A percentile compares a stretch with the other conserved stretches of the same genome.
phyloP scores from a whole-genome alignment of 2,329 filamentous ascomycete genomes.

The Epichloe amarillans region DNA sequence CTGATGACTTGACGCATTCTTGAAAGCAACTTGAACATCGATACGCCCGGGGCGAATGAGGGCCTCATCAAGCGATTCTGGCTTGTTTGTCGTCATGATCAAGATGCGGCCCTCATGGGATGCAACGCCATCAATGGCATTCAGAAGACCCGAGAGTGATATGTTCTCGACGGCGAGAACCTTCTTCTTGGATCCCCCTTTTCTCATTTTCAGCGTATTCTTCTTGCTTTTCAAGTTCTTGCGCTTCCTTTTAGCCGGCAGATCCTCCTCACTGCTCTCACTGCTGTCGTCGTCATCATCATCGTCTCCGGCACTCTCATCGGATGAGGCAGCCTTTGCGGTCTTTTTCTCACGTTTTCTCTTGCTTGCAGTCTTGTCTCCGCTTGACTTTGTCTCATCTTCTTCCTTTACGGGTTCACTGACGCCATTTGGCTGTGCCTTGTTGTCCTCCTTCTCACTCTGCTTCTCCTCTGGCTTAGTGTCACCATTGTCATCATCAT shows the following conservation, averaged over 20 bases:
- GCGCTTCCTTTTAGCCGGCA: constrained; percentile 9
- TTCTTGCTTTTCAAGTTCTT: not conserved
- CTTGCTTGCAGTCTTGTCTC: constrained; percentile 1
- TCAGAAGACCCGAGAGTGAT: constrained; percentile 65
- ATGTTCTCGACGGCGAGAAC: constrained; percentile 32
- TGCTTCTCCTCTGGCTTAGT: constrained; percentile 6
- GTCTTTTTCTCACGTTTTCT: constrained; percentile 17
- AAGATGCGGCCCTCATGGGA: constrained; percentile 67
- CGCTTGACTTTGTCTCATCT: constrained; percentile 16
- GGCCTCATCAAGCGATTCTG: constrained; percentile 58
- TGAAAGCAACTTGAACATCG: constrained; percentile 55
- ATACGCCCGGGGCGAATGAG: constrained; percentile 62
- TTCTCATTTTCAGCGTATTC: constrained; percentile 9
- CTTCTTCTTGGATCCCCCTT: constrained; percentile 8
- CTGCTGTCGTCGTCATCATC: constrained; percentile 10
- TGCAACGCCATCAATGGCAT: constrained; percentile 72
- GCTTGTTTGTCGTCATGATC: constrained; percentile 72
- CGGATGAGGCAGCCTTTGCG: constrained; percentile 9
- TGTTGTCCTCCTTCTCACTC: constrained; percentile 10
- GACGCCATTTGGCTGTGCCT: constrained; percentile 12
- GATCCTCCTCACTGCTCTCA: constrained; percentile 14
- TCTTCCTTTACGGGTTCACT: constrained; percentile 25
- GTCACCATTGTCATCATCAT: constrained; percentile 16
- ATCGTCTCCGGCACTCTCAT: not conserved
- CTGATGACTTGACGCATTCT: constrained; percentile 39